phyloP scores from a whole-genome alignment of 768 basidiomycete species.

The Mycena rebaudengoi region DNA sequence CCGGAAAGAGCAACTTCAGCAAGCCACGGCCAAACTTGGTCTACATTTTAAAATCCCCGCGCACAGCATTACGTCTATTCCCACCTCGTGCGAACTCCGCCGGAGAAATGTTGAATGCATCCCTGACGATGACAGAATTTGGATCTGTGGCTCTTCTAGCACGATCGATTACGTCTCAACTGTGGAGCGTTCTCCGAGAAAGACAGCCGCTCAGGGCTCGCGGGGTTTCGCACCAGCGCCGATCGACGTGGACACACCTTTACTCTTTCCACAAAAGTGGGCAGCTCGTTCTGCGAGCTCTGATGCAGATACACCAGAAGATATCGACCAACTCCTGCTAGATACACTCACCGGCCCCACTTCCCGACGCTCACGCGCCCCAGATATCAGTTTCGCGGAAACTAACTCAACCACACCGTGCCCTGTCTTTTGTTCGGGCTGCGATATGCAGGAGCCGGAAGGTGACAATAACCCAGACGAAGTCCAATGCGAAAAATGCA shows the following conservation, averaged over 20 bases:
- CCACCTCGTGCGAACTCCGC: background rate
- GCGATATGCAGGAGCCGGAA: background rate
- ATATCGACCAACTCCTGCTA: background rate
- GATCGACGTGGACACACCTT: too few relatives aligned
- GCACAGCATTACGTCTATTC: background rate
- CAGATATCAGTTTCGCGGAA: background rate
- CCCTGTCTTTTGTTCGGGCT: conserved; percentile 4
- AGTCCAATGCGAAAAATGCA: conserved; percentile 8
- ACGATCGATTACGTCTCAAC: background rate
- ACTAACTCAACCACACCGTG: background rate
- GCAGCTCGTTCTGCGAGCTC: too few relatives aligned
- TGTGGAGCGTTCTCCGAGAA: background rate
- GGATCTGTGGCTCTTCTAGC: background rate
- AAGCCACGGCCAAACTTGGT: background rate
- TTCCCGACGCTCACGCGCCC: background rate
- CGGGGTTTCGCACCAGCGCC: too few relatives aligned
- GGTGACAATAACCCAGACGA: conserved; percentile 8
- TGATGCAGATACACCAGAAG: background rate
- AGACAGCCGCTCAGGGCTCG: background rate
- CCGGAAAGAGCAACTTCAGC: background rate
- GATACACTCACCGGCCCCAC: background rate
- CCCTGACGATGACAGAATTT: background rate
- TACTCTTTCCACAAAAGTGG: too few relatives aligned
- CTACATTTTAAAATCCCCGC: background rate
- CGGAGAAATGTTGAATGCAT: background rate